A percentile compares a stretch with the other conserved stretches of the same genome.
phyloP scores from a whole-genome alignment of 176 grass and related monocot species.

The Oryza glumipatula region DNA sequence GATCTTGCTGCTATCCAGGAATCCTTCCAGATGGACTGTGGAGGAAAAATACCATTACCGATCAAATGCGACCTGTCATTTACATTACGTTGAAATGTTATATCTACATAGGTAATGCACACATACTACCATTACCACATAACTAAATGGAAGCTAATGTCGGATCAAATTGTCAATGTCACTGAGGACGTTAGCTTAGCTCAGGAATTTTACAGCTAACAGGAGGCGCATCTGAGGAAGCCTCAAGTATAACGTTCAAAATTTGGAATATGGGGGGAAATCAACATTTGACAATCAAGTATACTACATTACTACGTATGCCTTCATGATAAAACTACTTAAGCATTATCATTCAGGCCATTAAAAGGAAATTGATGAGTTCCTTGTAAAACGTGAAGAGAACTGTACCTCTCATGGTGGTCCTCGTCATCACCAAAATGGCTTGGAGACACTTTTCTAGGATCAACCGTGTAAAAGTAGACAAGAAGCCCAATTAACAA shows the following conservation, averaged over 20 bases:
- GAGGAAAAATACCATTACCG: constrained; percentile 39
- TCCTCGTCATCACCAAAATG: constrained; percentile 45
- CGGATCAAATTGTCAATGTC: neutral
- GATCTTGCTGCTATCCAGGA: constrained; percentile 82
- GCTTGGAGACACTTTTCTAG: constrained; percentile 51
- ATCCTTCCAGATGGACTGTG: constrained; percentile 72
- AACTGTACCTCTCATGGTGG: constrained; percentile 64
- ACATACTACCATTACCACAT: neutral
- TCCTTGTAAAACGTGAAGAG: constrained; percentile 7
- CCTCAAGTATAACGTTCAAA: neutral
- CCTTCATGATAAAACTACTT: neutral
- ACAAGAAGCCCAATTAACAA: constrained; percentile 86
- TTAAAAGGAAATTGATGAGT: neutral
- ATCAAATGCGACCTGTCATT: constrained; percentile 64
- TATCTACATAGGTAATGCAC: neutral
- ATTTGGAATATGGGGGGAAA: neutral
- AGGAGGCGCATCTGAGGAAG: neutral
- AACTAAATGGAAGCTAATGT: neutral
- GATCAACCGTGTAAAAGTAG: constrained; percentile 82
- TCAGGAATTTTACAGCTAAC: neutral
- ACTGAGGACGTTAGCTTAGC: neutral
- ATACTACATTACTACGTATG: too few species aligned
- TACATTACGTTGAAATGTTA: neutral
- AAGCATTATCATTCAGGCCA: neutral
- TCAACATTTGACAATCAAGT: too few species aligned